Evolutionary conservation across 768 basidiomycete species (phyloP).

Genomic region (Cytidiella melzeri): DNA sequence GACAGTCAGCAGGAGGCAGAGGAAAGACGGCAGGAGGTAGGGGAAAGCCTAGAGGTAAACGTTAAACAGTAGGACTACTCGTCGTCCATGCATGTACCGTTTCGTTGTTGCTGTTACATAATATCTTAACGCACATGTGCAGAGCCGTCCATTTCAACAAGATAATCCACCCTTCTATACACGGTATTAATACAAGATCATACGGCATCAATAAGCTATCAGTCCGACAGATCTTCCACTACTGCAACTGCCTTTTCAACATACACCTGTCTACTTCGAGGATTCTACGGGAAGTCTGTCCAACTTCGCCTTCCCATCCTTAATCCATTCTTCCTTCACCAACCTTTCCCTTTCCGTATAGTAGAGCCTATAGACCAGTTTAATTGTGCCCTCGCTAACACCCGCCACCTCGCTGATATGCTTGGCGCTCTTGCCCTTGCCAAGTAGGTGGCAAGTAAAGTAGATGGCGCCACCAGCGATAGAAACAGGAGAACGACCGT

Average conservation of each 20-base stretch:
- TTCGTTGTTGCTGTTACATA: too few relatives aligned
- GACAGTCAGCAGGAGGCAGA: slow-evolving; percentile 28
- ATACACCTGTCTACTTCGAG: slow-evolving; percentile 8
- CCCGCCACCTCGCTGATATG: slow-evolving; percentile 90
- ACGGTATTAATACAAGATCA: not conserved
- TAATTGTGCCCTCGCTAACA: slow-evolving; percentile 94
- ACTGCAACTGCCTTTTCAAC: not conserved
- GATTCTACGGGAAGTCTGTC: slow-evolving; percentile 31
- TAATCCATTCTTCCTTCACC: slow-evolving; percentile 83
- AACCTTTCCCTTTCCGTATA: slow-evolving; percentile 68
- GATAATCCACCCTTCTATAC: too few relatives aligned
- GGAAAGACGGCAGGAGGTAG: slow-evolving; percentile 13
- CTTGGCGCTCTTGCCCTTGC: slow-evolving; percentile 64
- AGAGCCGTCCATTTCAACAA: too few relatives aligned
- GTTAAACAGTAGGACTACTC: slow-evolving; percentile 16
- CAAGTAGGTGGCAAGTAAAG: slow-evolving; percentile 83
- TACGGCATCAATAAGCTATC: not conserved
- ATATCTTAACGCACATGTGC: too few relatives aligned
- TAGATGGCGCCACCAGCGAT: slow-evolving; percentile 97
- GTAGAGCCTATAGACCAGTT: slow-evolving; percentile 79
- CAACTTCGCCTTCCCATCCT: slow-evolving; percentile 62
- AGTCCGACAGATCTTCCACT: not conserved
- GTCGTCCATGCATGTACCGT: too few relatives aligned
- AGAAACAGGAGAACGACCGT: slow-evolving; percentile 93
- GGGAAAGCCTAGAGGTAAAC: slow-evolving; percentile 16